A percentile compares a stretch with the other conserved stretches of the same genome.
These are phyloP conservation scores for Aureobasidium sp. DNA, from an alignment of 2,329 filamentous ascomycete species.

Conservation along the genomic window DNA sequence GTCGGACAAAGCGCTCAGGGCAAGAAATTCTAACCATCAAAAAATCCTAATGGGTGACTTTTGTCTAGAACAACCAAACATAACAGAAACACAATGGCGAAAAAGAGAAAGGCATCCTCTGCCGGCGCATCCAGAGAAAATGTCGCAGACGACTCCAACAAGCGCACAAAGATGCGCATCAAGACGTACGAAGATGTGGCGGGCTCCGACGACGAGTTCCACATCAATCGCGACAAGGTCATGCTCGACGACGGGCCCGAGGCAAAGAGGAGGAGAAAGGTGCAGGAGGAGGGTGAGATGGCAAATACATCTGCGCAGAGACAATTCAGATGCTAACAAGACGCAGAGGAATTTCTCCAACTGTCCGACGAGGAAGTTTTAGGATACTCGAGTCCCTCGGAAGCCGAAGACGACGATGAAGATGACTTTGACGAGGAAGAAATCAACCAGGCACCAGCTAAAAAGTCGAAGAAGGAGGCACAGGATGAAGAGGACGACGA, in stretches of 20 bases:
- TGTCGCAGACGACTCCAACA: slow-evolving; percentile 24
- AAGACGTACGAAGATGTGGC: slow-evolving; percentile 74
- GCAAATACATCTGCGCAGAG: neutral
- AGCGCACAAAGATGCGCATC: slow-evolving; percentile 47
- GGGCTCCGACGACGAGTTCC: slow-evolving; percentile 91
- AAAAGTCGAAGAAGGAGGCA: slow-evolving; percentile 20
- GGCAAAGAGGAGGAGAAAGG: slow-evolving; percentile 67
- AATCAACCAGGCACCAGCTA: slow-evolving; percentile 25
- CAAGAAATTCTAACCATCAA: slow-evolving; percentile 10
- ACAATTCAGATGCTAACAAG: slow-evolving; percentile 19
- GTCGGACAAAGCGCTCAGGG: neutral
- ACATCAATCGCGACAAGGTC: slow-evolving; percentile 78
- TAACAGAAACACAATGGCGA: slow-evolving; percentile 19
- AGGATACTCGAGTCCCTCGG: slow-evolving; percentile 38
- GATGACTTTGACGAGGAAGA: slow-evolving; percentile 45
- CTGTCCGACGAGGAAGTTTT: slow-evolving; percentile 58
- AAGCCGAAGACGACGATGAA: slow-evolving; percentile 43
- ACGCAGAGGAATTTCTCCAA: slow-evolving; percentile 49
- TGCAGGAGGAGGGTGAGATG: slow-evolving; percentile 43
- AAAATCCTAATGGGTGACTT: neutral
- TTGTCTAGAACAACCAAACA: no score
- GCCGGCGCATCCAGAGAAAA: neutral
- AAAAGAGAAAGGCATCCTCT: slow-evolving; percentile 20
- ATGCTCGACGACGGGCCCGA: slow-evolving; percentile 74
- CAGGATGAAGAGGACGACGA: slow-evolving; percentile 46